These are phyloP conservation scores for Dendrobium chrysotoxum DNA, from an alignment of 106 monocot species.

Conservation along the genomic window DNA sequence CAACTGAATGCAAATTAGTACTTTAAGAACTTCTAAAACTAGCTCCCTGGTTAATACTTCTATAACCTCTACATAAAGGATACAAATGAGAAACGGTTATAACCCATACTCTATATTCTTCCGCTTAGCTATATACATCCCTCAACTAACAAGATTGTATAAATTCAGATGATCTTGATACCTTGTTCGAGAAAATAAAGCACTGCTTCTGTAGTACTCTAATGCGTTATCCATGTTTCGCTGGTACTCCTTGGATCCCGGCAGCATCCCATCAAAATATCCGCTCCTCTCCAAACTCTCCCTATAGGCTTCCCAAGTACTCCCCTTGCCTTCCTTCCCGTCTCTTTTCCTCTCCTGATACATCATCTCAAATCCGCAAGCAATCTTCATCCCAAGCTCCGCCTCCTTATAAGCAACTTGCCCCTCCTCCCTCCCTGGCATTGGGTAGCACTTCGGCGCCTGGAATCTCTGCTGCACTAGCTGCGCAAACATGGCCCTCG, in stretches of 20 bases:
- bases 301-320: slow-evolving; percentile 68
- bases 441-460: slow-evolving; percentile 71
- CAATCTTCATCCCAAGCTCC: slow-evolving; percentile 93
- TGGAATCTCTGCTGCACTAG: slow-evolving; percentile 82
- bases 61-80: neutral
- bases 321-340: slow-evolving; percentile 59
- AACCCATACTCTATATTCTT: neutral
- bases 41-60: neutral
- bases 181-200: slow-evolving; percentile 60
- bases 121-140: neutral
- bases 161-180: slow-evolving; percentile 13
- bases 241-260: slow-evolving; percentile 81
- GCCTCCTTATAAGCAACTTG: slow-evolving; percentile 45
- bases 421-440: slow-evolving; percentile 64
- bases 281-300: slow-evolving; percentile 66
- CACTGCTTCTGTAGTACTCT: slow-evolving; percentile 53
- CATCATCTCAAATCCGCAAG: slow-evolving; percentile 98
- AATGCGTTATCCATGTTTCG: slow-evolving; percentile 51
- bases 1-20: neutral
- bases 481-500: slow-evolving; percentile 92
- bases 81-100: neutral
- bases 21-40: neutral
- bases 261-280: slow-evolving; percentile 71
- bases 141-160: neutral
- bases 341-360: slow-evolving; percentile 67